phyloP scores from a whole-genome alignment of 164 flowering plant species.

The Houttuynia cordata region DNA sequence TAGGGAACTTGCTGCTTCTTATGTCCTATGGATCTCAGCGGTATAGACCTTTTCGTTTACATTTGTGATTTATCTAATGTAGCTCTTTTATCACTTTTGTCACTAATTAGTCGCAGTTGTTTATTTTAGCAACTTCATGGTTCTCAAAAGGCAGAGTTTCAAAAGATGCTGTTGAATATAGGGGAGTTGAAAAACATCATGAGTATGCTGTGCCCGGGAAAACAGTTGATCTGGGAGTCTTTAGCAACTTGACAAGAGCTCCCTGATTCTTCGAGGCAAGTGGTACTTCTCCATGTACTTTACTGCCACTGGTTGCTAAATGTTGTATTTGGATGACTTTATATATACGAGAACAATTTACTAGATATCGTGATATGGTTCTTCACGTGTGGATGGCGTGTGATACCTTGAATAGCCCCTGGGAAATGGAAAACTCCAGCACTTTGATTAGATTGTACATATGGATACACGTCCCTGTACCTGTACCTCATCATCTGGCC shows the following conservation, averaged over 20 bases:
- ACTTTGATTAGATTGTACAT: too few relatives aligned
- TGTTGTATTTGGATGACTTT: too few relatives aligned
- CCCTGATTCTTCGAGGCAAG: not conserved
- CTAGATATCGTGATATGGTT: too few relatives aligned
- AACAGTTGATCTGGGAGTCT: not conserved
- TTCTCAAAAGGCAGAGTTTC: not conserved
- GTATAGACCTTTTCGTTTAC: constrained; percentile 15
- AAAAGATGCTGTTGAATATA: not conserved
- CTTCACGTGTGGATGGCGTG: too few relatives aligned
- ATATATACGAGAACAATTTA: too few relatives aligned
- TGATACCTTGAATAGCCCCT: too few relatives aligned
- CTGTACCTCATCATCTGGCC: too few relatives aligned
- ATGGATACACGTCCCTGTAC: too few relatives aligned
- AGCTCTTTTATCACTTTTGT: not conserved
- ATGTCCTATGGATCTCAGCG: constrained; percentile 60
- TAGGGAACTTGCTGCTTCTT: constrained; percentile 44
- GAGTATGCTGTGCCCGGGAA: not conserved
- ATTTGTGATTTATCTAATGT: not conserved
- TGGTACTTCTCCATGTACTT: not conserved
- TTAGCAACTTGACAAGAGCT: not conserved
- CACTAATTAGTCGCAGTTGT: not conserved
- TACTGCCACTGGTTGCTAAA: too few relatives aligned
- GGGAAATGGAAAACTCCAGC: too few relatives aligned
- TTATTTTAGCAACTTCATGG: not conserved
- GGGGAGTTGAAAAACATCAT: not conserved